Evolutionary conservation across 2,329 filamentous ascomycete genomes (phyloP).

Genomic region (Diplodia corticola): DNA sequence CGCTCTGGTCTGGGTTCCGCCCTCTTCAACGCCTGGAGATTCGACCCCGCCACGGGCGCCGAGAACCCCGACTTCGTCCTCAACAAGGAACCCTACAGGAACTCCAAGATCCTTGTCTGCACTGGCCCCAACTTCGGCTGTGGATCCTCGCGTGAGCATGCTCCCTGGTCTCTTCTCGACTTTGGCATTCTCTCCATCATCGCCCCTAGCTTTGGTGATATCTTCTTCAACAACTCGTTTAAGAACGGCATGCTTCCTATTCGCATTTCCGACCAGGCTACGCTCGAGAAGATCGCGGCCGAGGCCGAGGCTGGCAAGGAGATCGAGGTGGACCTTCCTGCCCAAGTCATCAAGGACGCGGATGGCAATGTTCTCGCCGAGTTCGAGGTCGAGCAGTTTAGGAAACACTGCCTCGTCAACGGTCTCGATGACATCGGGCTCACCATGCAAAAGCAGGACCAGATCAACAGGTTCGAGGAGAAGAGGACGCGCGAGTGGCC

Average conservation of each 20-base stretch:
- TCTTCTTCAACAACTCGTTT: constrained; percentile 99
- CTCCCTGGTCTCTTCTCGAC: constrained; percentile 93
- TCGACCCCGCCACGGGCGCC: constrained; percentile 65
- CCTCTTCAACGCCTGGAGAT: constrained; percentile 84
- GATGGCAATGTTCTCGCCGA: constrained; percentile 70
- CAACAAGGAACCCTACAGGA: constrained; percentile 83
- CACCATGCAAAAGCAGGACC: constrained; percentile 87
- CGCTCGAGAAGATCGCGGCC: constrained; percentile 68
- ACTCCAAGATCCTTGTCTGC: constrained; percentile 84
- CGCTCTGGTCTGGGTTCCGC: constrained; percentile 87
- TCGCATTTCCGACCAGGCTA: constrained; percentile 65
- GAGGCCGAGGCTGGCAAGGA: constrained; percentile 80
- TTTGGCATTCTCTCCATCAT: constrained; percentile 95
- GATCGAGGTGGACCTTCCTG: constrained; percentile 84
- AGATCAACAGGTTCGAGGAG: constrained; percentile 81
- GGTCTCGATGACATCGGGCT: constrained; percentile 94
- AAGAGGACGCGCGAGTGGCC: constrained; percentile 76
- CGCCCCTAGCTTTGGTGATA: constrained; percentile 83
- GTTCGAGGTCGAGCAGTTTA: constrained; percentile 90
- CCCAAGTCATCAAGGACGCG: constrained; percentile 77
- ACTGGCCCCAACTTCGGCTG: constrained; percentile 96
- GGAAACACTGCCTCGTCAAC: constrained; percentile 91
- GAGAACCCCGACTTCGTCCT: constrained; percentile 83
- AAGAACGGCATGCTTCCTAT: constrained; percentile 99
- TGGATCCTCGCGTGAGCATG: constrained; percentile 88